Evolutionary conservation across 192 early-diverging fungal genomes (phyloP).

Genomic region (Coemansia sp.): DNA sequence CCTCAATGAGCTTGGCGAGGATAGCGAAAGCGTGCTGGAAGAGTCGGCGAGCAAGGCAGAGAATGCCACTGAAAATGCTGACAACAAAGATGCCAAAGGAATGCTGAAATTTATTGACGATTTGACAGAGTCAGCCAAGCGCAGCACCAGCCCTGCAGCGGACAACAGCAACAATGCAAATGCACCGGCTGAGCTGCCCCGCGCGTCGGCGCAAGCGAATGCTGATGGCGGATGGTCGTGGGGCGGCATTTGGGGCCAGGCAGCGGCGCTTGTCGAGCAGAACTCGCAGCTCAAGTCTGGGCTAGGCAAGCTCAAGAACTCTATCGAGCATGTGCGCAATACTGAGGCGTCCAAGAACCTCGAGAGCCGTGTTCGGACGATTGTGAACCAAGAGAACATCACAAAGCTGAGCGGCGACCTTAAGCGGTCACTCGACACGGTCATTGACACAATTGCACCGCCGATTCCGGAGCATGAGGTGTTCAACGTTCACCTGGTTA

Average conservation of each 20-base stretch:
- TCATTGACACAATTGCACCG: conserved; percentile 55
- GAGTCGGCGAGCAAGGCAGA: conserved; percentile 6
- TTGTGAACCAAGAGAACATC: conserved; percentile 44
- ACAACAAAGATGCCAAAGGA: conserved; percentile 29
- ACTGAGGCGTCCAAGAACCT: conserved; percentile 36
- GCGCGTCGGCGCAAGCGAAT: neutral
- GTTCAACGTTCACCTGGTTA: conserved; percentile 42
- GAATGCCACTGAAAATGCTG: conserved; percentile 1
- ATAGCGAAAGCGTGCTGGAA: conserved; percentile 12
- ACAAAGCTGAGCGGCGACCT: conserved; percentile 42
- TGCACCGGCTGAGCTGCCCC: neutral
- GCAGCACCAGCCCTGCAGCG: conserved; percentile 16
- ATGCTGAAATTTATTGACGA: conserved; percentile 53
- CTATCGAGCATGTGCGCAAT: conserved; percentile 43
- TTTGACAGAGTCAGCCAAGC: conserved; percentile 53
- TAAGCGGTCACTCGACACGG: conserved; percentile 43
- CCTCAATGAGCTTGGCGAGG: conserved; percentile 46
- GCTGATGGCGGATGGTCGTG: conserved; percentile 43
- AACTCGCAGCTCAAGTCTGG: conserved; percentile 46
- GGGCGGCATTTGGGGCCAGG: conserved; percentile 53
- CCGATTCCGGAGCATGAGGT: conserved; percentile 53
- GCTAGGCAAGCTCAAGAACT: conserved; percentile 43
- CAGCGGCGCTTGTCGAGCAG: conserved; percentile 47
- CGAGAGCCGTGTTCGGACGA: conserved; percentile 36
- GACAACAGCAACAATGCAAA: conserved; percentile 2